Percentiles rank a stretch among this genome's conserved stretches.
These are phyloP conservation scores for Ustilago esculenta DNA, from an alignment of 1,284 basidiomycete species.

Conservation along the genomic window DNA sequence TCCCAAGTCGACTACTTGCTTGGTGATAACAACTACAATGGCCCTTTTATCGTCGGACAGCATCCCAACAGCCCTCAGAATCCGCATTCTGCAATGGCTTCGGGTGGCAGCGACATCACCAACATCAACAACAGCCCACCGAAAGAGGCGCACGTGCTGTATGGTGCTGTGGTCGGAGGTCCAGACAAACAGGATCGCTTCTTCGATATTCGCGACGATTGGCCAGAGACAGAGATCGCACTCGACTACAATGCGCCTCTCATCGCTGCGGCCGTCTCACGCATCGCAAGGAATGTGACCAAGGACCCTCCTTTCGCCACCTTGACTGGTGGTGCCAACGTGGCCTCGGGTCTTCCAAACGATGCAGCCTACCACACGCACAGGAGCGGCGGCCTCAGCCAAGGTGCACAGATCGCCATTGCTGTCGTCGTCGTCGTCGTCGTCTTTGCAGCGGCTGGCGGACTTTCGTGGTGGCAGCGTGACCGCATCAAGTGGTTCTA, in stretches of 20 bases:
- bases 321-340: slow-evolving; percentile 26
- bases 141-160: slow-evolving; percentile 78
- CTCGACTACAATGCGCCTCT: slow-evolving; percentile 82
- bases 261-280: slow-evolving; percentile 80
- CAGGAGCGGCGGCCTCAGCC: slow-evolving; percentile 64
- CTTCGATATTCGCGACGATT: slow-evolving; percentile 85
- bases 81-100: slow-evolving; percentile 86
- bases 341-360: slow-evolving; percentile 24
- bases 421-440: slow-evolving; percentile 75
- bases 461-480: slow-evolving; percentile 70
- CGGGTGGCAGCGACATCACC: slow-evolving; percentile 76
- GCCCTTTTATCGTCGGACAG: slow-evolving; percentile 81
- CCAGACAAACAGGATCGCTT: slow-evolving; percentile 80
- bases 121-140: slow-evolving; percentile 78
- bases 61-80: slow-evolving; percentile 90
- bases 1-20: slow-evolving; percentile 82
- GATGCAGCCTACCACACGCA: slow-evolving; percentile 31
- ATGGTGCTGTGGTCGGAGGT: slow-evolving; percentile 87
- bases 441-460: slow-evolving; percentile 72
- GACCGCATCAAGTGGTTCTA: slow-evolving; percentile 40
- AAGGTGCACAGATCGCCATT: slow-evolving; percentile 72
- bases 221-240: slow-evolving; percentile 79
- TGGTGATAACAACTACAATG: slow-evolving; percentile 85
- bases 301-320: slow-evolving; percentile 81
- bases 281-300: slow-evolving; percentile 73